phyloP scores from a whole-genome alignment of 2,329 filamentous ascomycete species.

The Aspergillus bombycis region DNA sequence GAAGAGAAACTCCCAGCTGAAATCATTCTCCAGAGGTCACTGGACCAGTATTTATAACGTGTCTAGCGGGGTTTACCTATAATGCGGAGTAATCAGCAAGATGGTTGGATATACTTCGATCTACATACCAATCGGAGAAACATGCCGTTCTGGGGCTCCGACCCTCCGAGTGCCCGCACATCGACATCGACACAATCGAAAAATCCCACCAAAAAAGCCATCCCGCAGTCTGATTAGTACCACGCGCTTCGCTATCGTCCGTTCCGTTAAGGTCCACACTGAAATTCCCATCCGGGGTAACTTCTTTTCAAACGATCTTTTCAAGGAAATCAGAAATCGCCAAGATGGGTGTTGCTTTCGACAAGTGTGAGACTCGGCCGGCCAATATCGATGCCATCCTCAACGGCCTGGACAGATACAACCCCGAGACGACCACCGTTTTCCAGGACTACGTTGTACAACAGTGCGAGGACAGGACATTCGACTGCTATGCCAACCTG shows the following conservation, averaged over 20 bases:
- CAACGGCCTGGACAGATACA: slow-evolving; percentile 97
- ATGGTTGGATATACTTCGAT: slow-evolving; percentile 5
- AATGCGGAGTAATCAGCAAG: background rate
- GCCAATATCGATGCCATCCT: slow-evolving; percentile 92
- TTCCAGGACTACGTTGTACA: slow-evolving; percentile 94
- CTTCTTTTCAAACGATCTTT: background rate
- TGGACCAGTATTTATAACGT: background rate
- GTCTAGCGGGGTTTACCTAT: background rate
- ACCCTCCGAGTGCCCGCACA: slow-evolving; percentile 23
- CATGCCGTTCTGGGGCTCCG: slow-evolving; percentile 15
- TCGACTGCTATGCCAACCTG: slow-evolving; percentile 95
- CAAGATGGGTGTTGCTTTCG: slow-evolving; percentile 59
- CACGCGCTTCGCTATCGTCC: slow-evolving; percentile 5
- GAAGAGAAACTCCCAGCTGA: background rate
- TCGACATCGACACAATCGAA: slow-evolving; percentile 24
- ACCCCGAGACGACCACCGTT: slow-evolving; percentile 89
- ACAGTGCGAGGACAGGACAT: slow-evolving; percentile 93
- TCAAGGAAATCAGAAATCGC: background rate
- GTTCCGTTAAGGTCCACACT: slow-evolving; percentile 13
- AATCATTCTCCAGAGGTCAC: background rate
- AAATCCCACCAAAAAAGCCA: slow-evolving; percentile 29
- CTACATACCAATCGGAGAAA: slow-evolving; percentile 21
- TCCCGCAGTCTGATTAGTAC: slow-evolving; percentile 11
- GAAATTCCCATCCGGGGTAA: slow-evolving; percentile 4
- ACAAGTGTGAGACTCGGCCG: slow-evolving; percentile 89